Base-by-base conservation (phyloP, 306 rosid species). In the Rosa chinensis region DNA sequence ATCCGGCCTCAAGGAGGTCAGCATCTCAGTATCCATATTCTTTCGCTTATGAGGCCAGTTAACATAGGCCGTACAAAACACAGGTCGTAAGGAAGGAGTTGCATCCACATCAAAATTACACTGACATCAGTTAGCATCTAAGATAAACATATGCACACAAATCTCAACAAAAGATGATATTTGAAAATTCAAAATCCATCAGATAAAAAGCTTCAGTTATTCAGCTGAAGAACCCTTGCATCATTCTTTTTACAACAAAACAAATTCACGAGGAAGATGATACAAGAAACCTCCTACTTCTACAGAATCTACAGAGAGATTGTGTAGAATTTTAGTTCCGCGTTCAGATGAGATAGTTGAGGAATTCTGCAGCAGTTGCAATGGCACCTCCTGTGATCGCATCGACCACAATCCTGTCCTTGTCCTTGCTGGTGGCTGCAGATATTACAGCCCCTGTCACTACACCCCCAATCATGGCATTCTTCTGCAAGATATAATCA, bases 401-500 rank as follows among this genome's bases (percentile, higher is more conserved):
- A 78, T 92, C 94, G 0, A 84, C 53, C 9, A 87, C 80, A 69
- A 94, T 11, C 71, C 78, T 91, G 77, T 94, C 97, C 79, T 37
- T 81, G 81, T 83, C 59, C 43, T 66, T 72, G 39, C 61, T 79
- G 88, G 50, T 80, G 28, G 73, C 89, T 44, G 88, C 87, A 62
- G 99, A 94, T 55, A 86, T 83, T 18, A 92, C 10, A 32, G 98
- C 98, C 73, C 98, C 98, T 5, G 98, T 89, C 74, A 92, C 37
- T 76, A 87, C 93, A 76, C 98, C 98, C 52, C 97, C 97, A 70
- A 94, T 80, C 98, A 89, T 76, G 21, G 98, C 98, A 84, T 94
- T 94, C 87, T 89, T 94, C 98, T 94, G 91, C 79, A 86, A 17
- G 39, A 77, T 5, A 81, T 70, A 82, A 68, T 64, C 11, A 76